A percentile compares a stretch with the other conserved stretches of the same genome.
Evolutionary conservation across 2,329 filamentous ascomycete species (phyloP).

Genomic region (Exserohilum rostratum): DNA sequence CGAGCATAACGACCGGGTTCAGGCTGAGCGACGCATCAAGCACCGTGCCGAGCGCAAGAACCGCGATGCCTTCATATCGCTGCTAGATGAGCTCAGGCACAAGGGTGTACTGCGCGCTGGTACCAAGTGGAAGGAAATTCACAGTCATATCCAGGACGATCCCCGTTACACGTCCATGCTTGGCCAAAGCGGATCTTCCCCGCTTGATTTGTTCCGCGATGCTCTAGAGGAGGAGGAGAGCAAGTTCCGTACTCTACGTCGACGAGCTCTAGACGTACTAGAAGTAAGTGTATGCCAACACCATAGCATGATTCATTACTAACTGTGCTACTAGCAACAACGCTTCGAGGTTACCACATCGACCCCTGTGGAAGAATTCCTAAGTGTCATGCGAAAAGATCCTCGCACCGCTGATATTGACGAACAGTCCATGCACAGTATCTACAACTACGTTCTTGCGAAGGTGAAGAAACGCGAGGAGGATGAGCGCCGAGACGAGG

Average conservation of each 20-base stretch:
- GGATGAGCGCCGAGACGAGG: slow-evolving; percentile 80
- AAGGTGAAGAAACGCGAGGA: slow-evolving; percentile 83
- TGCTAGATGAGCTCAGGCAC: slow-evolving; percentile 75
- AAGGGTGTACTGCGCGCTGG: slow-evolving; percentile 86
- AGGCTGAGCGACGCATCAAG: slow-evolving; percentile 83
- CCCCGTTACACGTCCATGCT: slow-evolving; percentile 82
- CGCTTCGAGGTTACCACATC: slow-evolving; percentile 87
- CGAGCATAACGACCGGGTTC: slow-evolving; percentile 86
- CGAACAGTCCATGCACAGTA: slow-evolving; percentile 75
- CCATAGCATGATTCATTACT: slow-evolving; percentile 2
- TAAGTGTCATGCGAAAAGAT: slow-evolving; percentile 81
- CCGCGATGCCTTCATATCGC: slow-evolving; percentile 76
- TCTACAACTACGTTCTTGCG: slow-evolving; percentile 87
- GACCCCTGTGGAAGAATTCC: slow-evolving; percentile 88
- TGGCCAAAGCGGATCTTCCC: slow-evolving; percentile 81
- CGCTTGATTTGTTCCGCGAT: slow-evolving; percentile 95
- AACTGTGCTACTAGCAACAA: slow-evolving; percentile 68
- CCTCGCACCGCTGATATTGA: slow-evolving; percentile 87
- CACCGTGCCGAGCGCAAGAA: slow-evolving; percentile 83
- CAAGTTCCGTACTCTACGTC: slow-evolving; percentile 78
- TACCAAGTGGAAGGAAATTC: slow-evolving; percentile 85
- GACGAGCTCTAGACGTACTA: slow-evolving; percentile 84
- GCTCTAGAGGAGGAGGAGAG: slow-evolving; percentile 91
- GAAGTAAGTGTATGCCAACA: slow-evolving; percentile 68
- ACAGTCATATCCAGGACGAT: slow-evolving; percentile 77